Evolutionary conservation across 2,329 filamentous ascomycete species (phyloP), one percentile per base, ranked within the genome.

Genomic region (Ophiocordyceps camponoti-rufipedis): DNA sequence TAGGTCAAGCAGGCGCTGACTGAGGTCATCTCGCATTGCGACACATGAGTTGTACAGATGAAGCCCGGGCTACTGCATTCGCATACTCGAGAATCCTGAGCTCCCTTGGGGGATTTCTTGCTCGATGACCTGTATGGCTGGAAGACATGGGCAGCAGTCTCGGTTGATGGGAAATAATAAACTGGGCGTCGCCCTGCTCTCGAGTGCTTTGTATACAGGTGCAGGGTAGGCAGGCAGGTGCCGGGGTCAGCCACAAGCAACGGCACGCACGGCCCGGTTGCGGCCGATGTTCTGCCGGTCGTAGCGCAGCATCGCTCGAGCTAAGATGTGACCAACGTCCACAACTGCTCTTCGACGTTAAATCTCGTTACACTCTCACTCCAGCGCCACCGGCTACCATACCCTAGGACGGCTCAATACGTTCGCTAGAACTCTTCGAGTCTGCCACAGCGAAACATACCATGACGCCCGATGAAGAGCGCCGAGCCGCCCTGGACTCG

Each of bases 401-500:
- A 23, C 23, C 23, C 23, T 23, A 23, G 23, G 23, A 3, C 3
- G 23, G 23, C 23, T 14, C 23, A 44, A 18, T 46, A 18, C 31
- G n/a, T 18, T 16, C 5, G 14, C 31, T 13, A 43, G 8, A 16
- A 5, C 19, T 4, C 14, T 6, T 38, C 13, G 11, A 3, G 6
- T 7, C n/a, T n/a, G 13, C 14, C 13, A 10, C 28, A 28, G 28
- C 33, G 29, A 23, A 14, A 4, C 23, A 52, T 50, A 58, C 50
- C 55, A 75, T 72, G 70, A 62, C 67, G 52, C 65, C 71, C 53
- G 73, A 78, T 52, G 66, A 70, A 56, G 74, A 77, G 65, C 71
- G 74, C 62, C 66, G 80, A 55, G 73, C 80, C 61, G 83, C 84
- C 59, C 78, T 89, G 57, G 72, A 80, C 58, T 76, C 80, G 48